A percentile compares a stretch with the other conserved stretches of the same genome.
phyloP scores from a whole-genome alignment of 805 yeast species.

The Candida arabinofermentans region DNA sequence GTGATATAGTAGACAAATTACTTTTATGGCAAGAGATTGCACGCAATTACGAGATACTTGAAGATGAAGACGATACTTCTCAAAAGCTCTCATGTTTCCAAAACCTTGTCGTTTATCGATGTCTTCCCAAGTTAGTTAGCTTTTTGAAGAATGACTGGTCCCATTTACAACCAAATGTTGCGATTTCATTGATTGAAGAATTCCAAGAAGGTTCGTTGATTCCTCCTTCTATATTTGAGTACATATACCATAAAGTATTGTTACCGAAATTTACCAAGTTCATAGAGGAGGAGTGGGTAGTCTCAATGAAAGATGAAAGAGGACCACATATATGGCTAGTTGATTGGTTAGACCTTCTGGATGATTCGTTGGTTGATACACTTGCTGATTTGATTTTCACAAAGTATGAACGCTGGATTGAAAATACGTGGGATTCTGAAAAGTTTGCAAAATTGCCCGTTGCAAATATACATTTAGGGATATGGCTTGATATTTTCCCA shows the following conservation, averaged over 20 bases:
- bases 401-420: slow-evolving; percentile 21
- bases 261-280: slow-evolving; percentile 34
- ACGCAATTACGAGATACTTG: neutral
- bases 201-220: slow-evolving; percentile 27
- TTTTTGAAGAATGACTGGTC: slow-evolving; percentile 35
- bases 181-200: slow-evolving; percentile 36
- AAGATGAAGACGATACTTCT: slow-evolving; percentile 2
- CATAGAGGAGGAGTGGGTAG: slow-evolving; percentile 34
- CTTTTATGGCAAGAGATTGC: slow-evolving; percentile 19
- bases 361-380: slow-evolving; percentile 12
- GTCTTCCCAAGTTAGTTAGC: slow-evolving; percentile 32
- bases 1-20: slow-evolving; percentile 27
- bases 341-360: slow-evolving; percentile 24
- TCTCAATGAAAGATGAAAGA: slow-evolving; percentile 5
- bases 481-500: slow-evolving; percentile 34
- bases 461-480: slow-evolving; percentile 17
- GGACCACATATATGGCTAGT: slow-evolving; percentile 23
- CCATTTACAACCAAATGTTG: slow-evolving; percentile 34
- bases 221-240: slow-evolving; percentile 26
- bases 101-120: slow-evolving; percentile 30
- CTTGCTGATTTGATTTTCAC: slow-evolving; percentile 11
- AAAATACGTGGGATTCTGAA: slow-evolving; percentile 15
- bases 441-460: slow-evolving; percentile 3
- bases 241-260: slow-evolving; percentile 30
- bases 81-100: slow-evolving; percentile 27